Evolutionary conservation across 345 rosid genomes (phyloP).

Genomic region (Aquilaria malaccensis): DNA sequence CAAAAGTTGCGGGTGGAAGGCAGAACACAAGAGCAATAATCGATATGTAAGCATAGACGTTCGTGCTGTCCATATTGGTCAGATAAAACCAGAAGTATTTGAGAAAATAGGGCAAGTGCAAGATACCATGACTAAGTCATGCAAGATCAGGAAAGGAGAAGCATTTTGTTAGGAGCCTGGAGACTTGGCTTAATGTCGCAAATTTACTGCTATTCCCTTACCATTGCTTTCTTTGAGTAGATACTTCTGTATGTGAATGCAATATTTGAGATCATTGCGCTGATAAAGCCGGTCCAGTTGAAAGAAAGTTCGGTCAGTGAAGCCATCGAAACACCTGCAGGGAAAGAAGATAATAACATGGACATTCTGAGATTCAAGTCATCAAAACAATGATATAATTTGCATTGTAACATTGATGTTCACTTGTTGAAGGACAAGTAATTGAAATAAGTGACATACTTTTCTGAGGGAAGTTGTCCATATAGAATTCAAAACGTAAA

Average conservation of each 20-base stretch:
- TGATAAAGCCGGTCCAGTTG: conserved; percentile 46
- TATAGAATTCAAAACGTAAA: background rate
- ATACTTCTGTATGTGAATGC: conserved; percentile 52
- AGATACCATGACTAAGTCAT: background rate
- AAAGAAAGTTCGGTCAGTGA: conserved; percentile 50
- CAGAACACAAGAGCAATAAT: conserved; percentile 41
- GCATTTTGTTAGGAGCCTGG: too few relatives aligned
- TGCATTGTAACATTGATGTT: background rate
- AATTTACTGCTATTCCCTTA: conserved; percentile 4
- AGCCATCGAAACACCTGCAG: conserved; percentile 48
- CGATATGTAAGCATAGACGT: conserved; percentile 44
- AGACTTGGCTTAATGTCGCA: too few relatives aligned
- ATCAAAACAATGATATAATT: background rate
- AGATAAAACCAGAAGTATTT: conserved; percentile 10
- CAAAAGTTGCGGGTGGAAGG: conserved; percentile 41
- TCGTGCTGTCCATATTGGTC: conserved; percentile 54
- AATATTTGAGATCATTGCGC: conserved; percentile 49
- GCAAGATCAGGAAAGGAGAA: background rate
- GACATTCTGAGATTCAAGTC: background rate
- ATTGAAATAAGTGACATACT: background rate
- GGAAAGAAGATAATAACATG: conserved; percentile 5
- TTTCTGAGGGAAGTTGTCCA: too few relatives aligned
- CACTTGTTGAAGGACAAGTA: background rate
- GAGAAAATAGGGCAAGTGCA: background rate
- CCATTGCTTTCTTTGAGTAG: conserved; percentile 53